Conservation (phyloP, 495 filamentous ascomycete species). For the Neurospora sublineolata region DNA sequence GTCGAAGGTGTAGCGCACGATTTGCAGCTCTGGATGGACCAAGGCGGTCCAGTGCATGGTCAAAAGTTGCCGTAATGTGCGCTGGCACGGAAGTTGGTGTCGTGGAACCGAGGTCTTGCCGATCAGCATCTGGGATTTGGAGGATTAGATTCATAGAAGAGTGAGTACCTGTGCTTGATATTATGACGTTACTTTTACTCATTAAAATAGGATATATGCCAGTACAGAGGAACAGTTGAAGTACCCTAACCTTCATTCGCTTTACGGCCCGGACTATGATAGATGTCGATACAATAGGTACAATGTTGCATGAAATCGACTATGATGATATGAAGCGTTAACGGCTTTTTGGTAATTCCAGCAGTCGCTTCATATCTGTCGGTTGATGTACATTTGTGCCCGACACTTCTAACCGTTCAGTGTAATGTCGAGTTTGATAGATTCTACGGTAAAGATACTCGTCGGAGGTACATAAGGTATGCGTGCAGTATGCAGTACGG, state of each 20-base stretch:
- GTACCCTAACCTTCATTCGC: neutral
- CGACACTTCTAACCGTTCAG: neutral
- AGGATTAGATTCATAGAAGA: neutral
- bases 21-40: slow-evolving; percentile 16
- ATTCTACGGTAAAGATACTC: neutral
- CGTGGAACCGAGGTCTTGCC: neutral
- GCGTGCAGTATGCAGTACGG: neutral
- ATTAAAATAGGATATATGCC: neutral
- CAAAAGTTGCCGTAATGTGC: neutral
- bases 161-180: neutral
- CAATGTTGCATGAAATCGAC: neutral
- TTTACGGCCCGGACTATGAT: neutral
- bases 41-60: neutral
- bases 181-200: neutral
- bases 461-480: neutral
- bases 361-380: neutral
- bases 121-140: neutral
- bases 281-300: neutral
- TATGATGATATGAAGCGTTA: neutral
- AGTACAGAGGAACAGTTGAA: neutral
- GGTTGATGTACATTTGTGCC: neutral
- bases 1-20: slow-evolving; percentile 19
- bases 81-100: neutral
- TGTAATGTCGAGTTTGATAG: neutral
- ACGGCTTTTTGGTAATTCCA: neutral